These are phyloP conservation scores for Aspergillus taichungensis DNA, from an alignment of 495 filamentous ascomycete species.

Conservation along the genomic window DNA sequence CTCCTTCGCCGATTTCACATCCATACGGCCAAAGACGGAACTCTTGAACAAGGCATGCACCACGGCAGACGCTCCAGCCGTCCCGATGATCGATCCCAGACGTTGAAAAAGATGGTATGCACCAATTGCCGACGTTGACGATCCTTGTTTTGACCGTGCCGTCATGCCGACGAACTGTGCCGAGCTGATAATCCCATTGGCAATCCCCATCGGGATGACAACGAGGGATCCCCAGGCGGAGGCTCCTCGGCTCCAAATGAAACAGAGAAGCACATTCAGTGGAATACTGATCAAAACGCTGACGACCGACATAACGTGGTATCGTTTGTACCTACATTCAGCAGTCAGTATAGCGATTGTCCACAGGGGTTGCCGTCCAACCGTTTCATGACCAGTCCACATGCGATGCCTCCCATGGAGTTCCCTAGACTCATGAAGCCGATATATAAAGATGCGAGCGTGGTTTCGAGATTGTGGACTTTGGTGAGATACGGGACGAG, in stretches of 20 bases:
- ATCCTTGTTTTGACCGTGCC: background rate
- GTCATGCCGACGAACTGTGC: conserved; percentile 4
- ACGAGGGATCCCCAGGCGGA: conserved; percentile 1
- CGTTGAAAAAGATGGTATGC: conserved; percentile 5
- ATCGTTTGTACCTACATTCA: background rate
- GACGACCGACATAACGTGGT: background rate
- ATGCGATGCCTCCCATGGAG: background rate
- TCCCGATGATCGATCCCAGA: background rate
- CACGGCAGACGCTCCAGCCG: background rate
- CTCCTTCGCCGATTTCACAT: background rate
- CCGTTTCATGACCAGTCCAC: conserved; percentile 4
- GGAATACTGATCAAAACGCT: background rate
- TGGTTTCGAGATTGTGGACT: background rate
- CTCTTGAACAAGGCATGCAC: background rate
- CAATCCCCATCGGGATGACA: background rate
- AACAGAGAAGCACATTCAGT: background rate
- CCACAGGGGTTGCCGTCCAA: background rate
- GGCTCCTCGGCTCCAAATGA: conserved; percentile 1
- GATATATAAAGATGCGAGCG: background rate
- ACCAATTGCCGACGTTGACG: background rate
- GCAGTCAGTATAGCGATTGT: background rate
- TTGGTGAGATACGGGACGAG: conserved; percentile 3
- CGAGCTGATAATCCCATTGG: conserved; percentile 1
- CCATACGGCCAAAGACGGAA: background rate
- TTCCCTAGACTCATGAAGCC: background rate